phyloP scores from a whole-genome alignment of 1,139 yeast species.

The Insectozyma bohioensis region DNA sequence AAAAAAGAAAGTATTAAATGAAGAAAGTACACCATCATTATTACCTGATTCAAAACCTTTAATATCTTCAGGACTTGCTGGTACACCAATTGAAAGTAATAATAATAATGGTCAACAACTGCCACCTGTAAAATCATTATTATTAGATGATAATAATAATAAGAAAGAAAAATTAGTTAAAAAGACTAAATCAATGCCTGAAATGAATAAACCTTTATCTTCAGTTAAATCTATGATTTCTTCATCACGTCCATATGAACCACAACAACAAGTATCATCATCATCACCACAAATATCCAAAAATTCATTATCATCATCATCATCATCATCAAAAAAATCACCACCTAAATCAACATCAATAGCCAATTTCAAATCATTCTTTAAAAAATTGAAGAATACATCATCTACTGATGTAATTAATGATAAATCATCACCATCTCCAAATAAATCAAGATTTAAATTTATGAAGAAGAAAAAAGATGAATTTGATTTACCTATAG shows the following conservation, averaged over 20 bases:
- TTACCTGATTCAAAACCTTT: no score
- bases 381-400: conserved; percentile 9
- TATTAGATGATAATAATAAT: neutral
- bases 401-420: conserved; percentile 7
- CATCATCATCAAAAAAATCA: conserved; percentile 2
- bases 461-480: conserved; percentile 7
- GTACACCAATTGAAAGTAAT: neutral
- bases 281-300: conserved; percentile 5
- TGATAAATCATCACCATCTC: conserved; percentile 5
- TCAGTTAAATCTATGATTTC: neutral
- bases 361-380: conserved; percentile 11
- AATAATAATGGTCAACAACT: neutral
- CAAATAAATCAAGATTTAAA: conserved; percentile 7
- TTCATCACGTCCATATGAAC: conserved; percentile 1
- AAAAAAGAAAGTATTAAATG: neutral
- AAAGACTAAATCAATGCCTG: conserved; percentile 5
- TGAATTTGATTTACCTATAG: conserved; percentile 3
- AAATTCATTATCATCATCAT: conserved; percentile 1
- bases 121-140: conserved; percentile 3
- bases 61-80: no score
- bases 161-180: neutral
- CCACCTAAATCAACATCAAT: conserved; percentile 5
- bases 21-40: neutral
- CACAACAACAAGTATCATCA: neutral
- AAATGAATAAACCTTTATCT: neutral